Evolutionary conservation across 78 protist species (phyloP), one percentile per base, ranked within the genome.

Genomic region (Dictyostelium firmibasis): DNA sequence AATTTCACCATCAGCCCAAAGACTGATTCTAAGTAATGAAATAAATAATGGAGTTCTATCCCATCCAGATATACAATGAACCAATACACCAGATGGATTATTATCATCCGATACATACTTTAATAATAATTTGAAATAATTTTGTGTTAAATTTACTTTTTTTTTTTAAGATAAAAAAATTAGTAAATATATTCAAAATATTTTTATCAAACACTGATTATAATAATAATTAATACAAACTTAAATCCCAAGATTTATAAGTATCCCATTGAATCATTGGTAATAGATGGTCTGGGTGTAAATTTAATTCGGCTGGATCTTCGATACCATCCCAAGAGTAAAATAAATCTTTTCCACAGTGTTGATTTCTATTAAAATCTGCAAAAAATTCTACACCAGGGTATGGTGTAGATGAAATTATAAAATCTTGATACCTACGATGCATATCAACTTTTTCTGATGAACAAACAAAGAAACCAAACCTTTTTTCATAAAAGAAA

Each of bases 31-130:
- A 20, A 96, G 50, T 25, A 97, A 86, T 36, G 98, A 97, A 16
- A 96, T 83, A 36, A 97, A 96, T 3, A 97, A 84, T 31, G 98
- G 98, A 16, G 98, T 97, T 18, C 98, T 81, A 72, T 97, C 98
- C 98, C 98, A 97, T 62, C 98, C 98, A n/a, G 97, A 96, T 74
- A 97, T 97, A 94, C 98, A 97, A 84, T 97, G 98, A n/a, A 97
- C 91, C 36, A 97, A 96, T 0, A 96, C n/a, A 43, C 98, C 98
- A 14, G 96, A 81, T 43, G 62, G 53, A 13, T 82, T 60, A 25
- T 38, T 38, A 29, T 91, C 95, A 91, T 84, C 91, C 0, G 91
- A 50, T 9, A 81, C 78, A 43, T 91, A 81, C 31, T 88, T 83
- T 16, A 88, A 43, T 43, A 88, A 41, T 38, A 88, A 67, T 67